phyloP scores from a whole-genome alignment of 2,329 filamentous ascomycete genomes.

The Teratosphaeria destructans region DNA sequence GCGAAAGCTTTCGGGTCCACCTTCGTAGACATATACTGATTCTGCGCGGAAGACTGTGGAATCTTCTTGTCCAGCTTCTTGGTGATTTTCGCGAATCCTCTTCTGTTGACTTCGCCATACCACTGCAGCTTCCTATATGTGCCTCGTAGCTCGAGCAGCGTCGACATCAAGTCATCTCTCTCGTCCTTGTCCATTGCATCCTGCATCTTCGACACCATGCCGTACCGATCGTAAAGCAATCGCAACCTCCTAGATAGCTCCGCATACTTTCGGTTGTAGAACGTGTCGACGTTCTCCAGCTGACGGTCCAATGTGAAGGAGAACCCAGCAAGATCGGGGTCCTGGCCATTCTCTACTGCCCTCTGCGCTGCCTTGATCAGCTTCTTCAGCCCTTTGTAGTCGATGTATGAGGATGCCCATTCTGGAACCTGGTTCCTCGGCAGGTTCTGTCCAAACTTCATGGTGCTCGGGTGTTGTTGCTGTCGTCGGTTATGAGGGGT shows the following conservation, averaged over 20 bases:
- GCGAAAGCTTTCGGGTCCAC: conserved; percentile 84
- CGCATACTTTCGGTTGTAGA: conserved; percentile 91
- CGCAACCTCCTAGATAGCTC: conserved; percentile 77
- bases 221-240: conserved; percentile 80
- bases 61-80: conserved; percentile 98
- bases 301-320: conserved; percentile 95
- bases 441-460: conserved; percentile 41
- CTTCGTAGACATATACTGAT: conserved; percentile 78
- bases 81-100: conserved; percentile 95
- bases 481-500: not conserved
- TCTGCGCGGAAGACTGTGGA: conserved; percentile 58
- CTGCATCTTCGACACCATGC: conserved; percentile 56
- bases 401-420: conserved; percentile 75
- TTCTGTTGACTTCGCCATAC: conserved; percentile 94
- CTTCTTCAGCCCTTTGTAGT: conserved; percentile 90
- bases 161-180: conserved; percentile 79
- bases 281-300: conserved; percentile 89
- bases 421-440: conserved; percentile 77
- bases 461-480: not conserved
- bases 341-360: conserved; percentile 41
- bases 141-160: conserved; percentile 75
- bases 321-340: conserved; percentile 89
- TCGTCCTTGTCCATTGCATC: conserved; percentile 77
- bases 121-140: conserved; percentile 87
- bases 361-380: conserved; percentile 73